phyloP scores from a whole-genome alignment of 208 protist species.

The Endotrypanum monterogeii region DNA sequence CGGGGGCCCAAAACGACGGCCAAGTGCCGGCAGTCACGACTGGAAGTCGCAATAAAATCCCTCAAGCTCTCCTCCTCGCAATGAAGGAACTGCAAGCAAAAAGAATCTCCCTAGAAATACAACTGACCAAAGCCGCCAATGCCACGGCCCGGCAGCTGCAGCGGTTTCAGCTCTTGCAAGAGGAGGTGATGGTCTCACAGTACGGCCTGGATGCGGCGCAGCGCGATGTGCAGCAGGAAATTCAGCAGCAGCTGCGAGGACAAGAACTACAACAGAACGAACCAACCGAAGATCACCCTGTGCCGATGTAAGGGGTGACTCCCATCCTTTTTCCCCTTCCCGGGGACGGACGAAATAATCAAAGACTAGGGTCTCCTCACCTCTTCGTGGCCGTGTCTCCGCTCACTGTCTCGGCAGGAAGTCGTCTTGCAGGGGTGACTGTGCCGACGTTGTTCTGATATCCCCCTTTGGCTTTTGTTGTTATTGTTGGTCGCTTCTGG shows the following conservation, averaged over 20 bases:
- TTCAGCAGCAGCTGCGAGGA: neutral
- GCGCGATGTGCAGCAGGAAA: neutral
- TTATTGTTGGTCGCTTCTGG: no score
- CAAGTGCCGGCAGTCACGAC: neutral
- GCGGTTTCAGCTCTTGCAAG: slow-evolving; percentile 49
- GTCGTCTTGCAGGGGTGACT: neutral
- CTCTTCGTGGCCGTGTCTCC: neutral
- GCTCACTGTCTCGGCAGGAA: slow-evolving; percentile 2
- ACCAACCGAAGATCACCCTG: neutral
- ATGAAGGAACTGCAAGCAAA: slow-evolving; percentile 31
- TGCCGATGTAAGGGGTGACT: slow-evolving; percentile 1
- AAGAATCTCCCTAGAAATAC: slow-evolving; percentile 39
- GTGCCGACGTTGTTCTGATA: neutral
- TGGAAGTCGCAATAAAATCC: slow-evolving; percentile 8
- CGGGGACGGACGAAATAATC: neutral
- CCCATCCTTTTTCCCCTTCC: no score
- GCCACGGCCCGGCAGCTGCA: slow-evolving; percentile 29
- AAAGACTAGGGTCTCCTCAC: neutral
- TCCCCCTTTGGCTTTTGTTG: neutral
- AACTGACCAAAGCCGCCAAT: slow-evolving; percentile 17
- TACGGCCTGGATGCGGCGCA: slow-evolving; percentile 40
- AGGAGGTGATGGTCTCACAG: slow-evolving; percentile 40
- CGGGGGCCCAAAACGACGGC: neutral
- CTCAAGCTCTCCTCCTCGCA: slow-evolving; percentile 5
- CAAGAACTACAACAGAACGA: neutral